A percentile compares a stretch with the other conserved stretches of the same genome.
Conservation (phyloP, 495 filamentous ascomycete genomes). For the Trichoderma erinaceum region DNA sequence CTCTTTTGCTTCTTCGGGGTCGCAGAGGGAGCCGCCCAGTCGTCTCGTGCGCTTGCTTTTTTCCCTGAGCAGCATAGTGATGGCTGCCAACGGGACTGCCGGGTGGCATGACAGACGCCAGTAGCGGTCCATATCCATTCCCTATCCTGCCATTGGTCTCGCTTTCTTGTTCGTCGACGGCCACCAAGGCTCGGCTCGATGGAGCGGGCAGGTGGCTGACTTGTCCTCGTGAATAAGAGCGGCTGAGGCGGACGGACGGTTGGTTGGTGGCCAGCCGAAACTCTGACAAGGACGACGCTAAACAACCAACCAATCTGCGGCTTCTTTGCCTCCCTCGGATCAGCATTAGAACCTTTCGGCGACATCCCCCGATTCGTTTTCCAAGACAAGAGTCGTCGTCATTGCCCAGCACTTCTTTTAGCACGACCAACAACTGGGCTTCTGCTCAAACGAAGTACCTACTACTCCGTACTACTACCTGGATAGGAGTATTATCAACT, state of each 20-base stretch:
- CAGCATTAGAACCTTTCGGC: not conserved
- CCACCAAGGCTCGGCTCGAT: constrained; percentile 2
- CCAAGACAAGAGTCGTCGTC: not conserved
- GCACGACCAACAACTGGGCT: not conserved
- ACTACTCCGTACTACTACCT: not conserved
- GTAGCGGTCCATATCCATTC: not conserved
- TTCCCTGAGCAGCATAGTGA: not conserved
- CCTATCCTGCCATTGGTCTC: constrained; percentile 8
- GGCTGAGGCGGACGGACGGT: constrained; percentile 8
- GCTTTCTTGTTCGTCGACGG: constrained; percentile 1
- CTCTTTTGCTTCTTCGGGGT: not conserved
- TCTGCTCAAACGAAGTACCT: not conserved
- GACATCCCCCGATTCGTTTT: not conserved
- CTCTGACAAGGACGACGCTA: constrained; percentile 5
- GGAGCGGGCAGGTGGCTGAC: constrained; percentile 7
- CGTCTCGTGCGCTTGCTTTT: not conserved
- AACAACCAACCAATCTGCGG: constrained; percentile 1
- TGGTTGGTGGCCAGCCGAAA: constrained; percentile 5
- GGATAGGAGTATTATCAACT: not conserved
- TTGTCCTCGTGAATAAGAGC: constrained; percentile 13
- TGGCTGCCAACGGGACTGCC: not conserved
- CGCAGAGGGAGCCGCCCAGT: not conserved
- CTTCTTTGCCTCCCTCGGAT: not conserved
- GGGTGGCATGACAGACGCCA: constrained; percentile 7
- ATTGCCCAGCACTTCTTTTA: not conserved